A percentile compares a stretch with the other conserved stretches of the same genome.
These are phyloP conservation scores for Styphnolobium japonicum DNA, from an alignment of 306 rosid species.

Conservation along the genomic window DNA sequence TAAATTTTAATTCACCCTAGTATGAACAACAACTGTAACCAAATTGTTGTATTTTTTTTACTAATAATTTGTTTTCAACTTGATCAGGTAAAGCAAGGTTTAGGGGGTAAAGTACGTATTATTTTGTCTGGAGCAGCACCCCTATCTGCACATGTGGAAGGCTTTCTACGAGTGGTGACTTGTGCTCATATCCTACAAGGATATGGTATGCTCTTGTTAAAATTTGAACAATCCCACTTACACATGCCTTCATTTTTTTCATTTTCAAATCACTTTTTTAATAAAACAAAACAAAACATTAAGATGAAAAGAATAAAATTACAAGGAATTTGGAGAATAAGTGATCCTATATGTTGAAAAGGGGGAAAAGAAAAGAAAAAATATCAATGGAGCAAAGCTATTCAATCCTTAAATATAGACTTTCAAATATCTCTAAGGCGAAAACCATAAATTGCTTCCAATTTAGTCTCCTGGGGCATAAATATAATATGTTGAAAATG, in stretches of 20 bases:
- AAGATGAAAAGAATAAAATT: neutral
- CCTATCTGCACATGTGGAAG: slow-evolving; percentile 70
- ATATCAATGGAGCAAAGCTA: neutral
- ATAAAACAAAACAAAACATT: neutral
- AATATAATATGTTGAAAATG: neutral
- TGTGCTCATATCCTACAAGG: slow-evolving; percentile 90
- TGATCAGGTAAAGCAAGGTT: slow-evolving; percentile 72
- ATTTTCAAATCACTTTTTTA: neutral
- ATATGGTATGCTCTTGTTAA: slow-evolving; percentile 59
- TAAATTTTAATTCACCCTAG: neutral
- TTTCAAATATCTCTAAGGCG: neutral
- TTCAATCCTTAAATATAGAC: neutral
- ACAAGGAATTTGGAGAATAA: neutral
- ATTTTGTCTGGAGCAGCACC: slow-evolving; percentile 95
- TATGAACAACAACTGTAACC: neutral
- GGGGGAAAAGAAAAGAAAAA: no score
- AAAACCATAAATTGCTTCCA: neutral
- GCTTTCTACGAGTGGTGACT: slow-evolving; percentile 76
- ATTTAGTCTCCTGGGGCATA: no score
- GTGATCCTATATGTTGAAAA: neutral
- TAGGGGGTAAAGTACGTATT: slow-evolving; percentile 81
- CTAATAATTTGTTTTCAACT: slow-evolving; percentile 17
- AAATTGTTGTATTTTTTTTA: neutral
- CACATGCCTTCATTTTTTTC: neutral
- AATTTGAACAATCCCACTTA: neutral